Percentiles rank a stretch among this genome's conserved stretches.
phyloP scores from a whole-genome alignment of 495 filamentous ascomycete genomes.

The Acidomyces sp. region DNA sequence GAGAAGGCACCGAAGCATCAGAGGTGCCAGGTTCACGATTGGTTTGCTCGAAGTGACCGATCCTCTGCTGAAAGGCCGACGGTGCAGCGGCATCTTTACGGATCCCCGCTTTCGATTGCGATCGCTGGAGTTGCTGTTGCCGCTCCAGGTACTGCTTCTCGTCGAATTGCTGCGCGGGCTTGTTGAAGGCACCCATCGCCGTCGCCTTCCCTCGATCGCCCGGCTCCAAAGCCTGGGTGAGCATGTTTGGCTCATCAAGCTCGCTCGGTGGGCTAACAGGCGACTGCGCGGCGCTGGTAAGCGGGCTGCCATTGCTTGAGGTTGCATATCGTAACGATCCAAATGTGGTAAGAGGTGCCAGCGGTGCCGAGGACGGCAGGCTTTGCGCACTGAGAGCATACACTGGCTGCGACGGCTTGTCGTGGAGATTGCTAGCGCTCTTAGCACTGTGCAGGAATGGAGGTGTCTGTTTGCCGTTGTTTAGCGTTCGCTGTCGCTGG shows the following conservation, averaged over 20 bases:
- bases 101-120: slow-evolving; percentile 29
- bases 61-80: slow-evolving; percentile 22
- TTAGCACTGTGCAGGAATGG: slow-evolving; percentile 31
- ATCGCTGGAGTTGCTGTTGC: slow-evolving; percentile 42
- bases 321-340: slow-evolving; percentile 20
- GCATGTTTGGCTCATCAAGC: slow-evolving; percentile 44
- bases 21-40: slow-evolving; percentile 9
- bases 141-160: slow-evolving; percentile 75
- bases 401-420: slow-evolving; percentile 40
- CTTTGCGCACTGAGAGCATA: slow-evolving; percentile 39
- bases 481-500: slow-evolving; percentile 41
- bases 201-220: slow-evolving; percentile 77
- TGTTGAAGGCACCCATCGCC: slow-evolving; percentile 71
- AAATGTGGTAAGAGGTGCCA: slow-evolving; percentile 30
- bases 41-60: slow-evolving; percentile 9
- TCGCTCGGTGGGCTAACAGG: slow-evolving; percentile 65
- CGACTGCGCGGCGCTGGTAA: slow-evolving; percentile 35
- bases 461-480: slow-evolving; percentile 34
- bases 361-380: slow-evolving; percentile 35
- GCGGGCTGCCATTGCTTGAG: slow-evolving; percentile 23
- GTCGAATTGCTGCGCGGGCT: slow-evolving; percentile 60
- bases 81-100: slow-evolving; percentile 49
- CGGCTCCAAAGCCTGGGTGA: slow-evolving; percentile 49
- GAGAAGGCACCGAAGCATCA: slow-evolving; percentile 8
- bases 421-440: slow-evolving; percentile 44